Evolutionary conservation across 2,329 filamentous ascomycete genomes (phyloP), one percentile per base, ranked within the genome.

Genomic region (Aquanectria penicillioides): DNA sequence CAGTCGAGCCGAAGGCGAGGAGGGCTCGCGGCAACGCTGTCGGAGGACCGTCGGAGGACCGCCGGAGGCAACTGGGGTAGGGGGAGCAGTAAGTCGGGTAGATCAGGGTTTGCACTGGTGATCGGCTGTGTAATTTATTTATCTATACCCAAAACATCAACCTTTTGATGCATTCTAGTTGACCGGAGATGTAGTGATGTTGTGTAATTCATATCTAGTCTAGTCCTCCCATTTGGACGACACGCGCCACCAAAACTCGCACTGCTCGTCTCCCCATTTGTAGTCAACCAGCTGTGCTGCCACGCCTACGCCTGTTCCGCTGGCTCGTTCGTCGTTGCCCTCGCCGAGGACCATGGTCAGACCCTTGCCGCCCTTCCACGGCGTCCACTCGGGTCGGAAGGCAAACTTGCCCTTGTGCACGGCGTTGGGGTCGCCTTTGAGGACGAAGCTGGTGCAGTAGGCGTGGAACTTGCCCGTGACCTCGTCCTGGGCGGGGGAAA

Each of bases 281-380:
- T 79, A 79, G 18, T 74, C 68, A 6, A 71, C 64, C 61, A 80
- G 67, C 57, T 78, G 66, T 4, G 81, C 79, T 6, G 78, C 64
- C 18, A 75, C 68, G 1, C 77, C 79, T 17, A 64, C 47, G 3
- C 65, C 59, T 2, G 29, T 66, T 0, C 81, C 81, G 0, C 81
- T 80, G 37, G 79, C 79, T 7, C 78, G 68, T 60, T 83, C 81
- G 62, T 83, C 77, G 62, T 83, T 83, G 0, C 76, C 81, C 29
- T 79, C 71, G 0, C 81, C 81, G 18, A 83, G 73, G 0, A 79
- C 58, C 79, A 83, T 80, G 0, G 78, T 75, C 20, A 68, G 62
- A 1, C 69, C 69, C 33, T 71, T 67, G 2, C 68, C 68, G 1
- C 62, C 54, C 4, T 64, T 69, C 10, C 67, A 66, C 4, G 75